Evolutionary conservation across 176 grass and related monocot genomes (phyloP), one percentile per base, ranked within the genome.

Genomic region (Rhynchospora tenuis): DNA sequence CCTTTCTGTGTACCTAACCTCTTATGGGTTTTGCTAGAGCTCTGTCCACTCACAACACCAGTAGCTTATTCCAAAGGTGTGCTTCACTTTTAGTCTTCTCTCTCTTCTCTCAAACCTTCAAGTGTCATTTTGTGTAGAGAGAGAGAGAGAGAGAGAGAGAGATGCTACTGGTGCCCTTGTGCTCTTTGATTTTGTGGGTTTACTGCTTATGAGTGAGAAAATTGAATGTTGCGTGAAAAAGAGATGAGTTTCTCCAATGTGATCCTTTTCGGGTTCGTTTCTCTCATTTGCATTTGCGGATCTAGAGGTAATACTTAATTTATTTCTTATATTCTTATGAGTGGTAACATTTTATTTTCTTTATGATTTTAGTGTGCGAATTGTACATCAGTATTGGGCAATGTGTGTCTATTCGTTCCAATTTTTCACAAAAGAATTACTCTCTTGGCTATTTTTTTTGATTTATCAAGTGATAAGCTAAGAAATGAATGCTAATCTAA

Each of bases 291-390:
- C 54, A 73, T 83, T 82, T 77, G 29, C 59, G 94, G 89, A 91
- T 91, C 91, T 85, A 87, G 20, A 91, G 91, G 94, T 97, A 87
- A 88, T 65, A 24, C 73, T 55, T 76, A 63, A 7, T 23, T 67
- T 82, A 38, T 38, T 38, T 38, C 33, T 38, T 4, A 38, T 38
- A 4, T 38, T 38, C 33, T 38, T 38, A 38, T 38, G 65, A 6
- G 9, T 9, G 1, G 0, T 52, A 9, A 47, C 4, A 7, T 50
- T 82, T 82, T 67, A 38, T 31, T 48, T 73, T 67, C 19, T 43
- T 1, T 43, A 42, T 14, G 50, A 9, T 24, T 65, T 62, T 38
- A 38, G 14, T 62, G 46, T 29, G 28, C 24, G 42, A 62, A 82
- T 52, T 82, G 79, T 20, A 52, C 22, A 9, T 66, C 19, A 64